Conservation (phyloP, 495 filamentous ascomycete genomes). For the Stereocaulon alpinum region DNA sequence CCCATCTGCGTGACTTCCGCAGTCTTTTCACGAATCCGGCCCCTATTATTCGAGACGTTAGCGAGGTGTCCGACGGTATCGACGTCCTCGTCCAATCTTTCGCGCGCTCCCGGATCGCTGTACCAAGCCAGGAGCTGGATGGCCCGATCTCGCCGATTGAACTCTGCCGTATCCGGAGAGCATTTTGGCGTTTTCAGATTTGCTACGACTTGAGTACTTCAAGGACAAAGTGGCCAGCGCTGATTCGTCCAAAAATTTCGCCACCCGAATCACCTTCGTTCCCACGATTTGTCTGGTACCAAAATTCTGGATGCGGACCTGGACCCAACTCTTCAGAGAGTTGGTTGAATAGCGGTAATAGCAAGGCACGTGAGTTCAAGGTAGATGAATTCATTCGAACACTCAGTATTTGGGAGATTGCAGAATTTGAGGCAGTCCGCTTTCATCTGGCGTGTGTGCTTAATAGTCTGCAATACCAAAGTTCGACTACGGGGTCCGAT, state of each 20-base stretch:
- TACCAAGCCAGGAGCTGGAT: background rate
- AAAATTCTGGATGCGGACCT: background rate
- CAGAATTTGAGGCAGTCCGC: background rate
- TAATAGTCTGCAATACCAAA: background rate
- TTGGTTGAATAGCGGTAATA: background rate
- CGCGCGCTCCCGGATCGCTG: background rate
- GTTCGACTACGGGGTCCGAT: background rate
- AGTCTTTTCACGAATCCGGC: background rate
- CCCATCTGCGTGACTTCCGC: background rate
- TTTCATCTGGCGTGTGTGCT: background rate
- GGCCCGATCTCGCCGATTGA: background rate
- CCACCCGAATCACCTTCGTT: no score
- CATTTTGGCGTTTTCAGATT: no score
- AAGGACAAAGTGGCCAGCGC: no score
- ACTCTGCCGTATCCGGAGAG: conserved; percentile 1
- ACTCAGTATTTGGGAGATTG: background rate
- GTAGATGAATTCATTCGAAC: background rate
- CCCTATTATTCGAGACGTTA: background rate
- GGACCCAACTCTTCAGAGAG: background rate
- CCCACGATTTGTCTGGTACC: background rate
- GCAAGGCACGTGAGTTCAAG: background rate
- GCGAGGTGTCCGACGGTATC: background rate
- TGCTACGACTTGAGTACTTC: no score
- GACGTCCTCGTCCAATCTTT: background rate
- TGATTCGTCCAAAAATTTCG: no score